Percentiles rank a stretch among this genome's conserved stretches.
These are phyloP conservation scores for Paramecium bursaria DNA, from an alignment of 73 alveolate genomes.

Conservation along the genomic window DNA sequence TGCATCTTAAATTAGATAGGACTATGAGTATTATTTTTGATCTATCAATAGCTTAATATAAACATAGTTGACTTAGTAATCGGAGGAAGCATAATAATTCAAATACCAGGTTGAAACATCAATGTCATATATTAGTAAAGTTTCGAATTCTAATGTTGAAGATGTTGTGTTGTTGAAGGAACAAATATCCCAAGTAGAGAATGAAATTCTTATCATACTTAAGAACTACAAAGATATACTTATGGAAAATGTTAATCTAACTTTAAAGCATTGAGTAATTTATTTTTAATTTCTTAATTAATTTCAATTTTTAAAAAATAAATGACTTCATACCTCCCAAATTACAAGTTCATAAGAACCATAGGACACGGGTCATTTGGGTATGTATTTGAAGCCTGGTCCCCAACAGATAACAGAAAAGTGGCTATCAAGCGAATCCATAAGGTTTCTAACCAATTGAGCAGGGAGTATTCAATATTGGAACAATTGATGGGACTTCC, in stretches of 20 bases:
- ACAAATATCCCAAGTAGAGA: too few species aligned
- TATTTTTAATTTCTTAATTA: too few species aligned
- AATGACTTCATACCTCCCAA: constrained; percentile 63
- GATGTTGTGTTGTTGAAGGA: too few species aligned
- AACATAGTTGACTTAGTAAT: too few species aligned
- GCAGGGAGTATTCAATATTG: constrained; percentile 90
- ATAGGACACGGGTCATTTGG: constrained; percentile 89
- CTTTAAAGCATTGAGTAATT: background rate
- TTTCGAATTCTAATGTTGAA: too few species aligned
- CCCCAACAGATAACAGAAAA: constrained; percentile 73
- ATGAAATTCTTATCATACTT: constrained; percentile 14
- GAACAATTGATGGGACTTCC: constrained; percentile 80
- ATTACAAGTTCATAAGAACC: constrained; percentile 72
- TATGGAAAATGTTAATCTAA: too few species aligned
- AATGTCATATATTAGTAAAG: too few species aligned
- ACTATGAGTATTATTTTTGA: too few species aligned
- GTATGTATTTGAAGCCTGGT: constrained; percentile 92
- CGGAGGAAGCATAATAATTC: too few species aligned
- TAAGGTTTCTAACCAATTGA: constrained; percentile 86
- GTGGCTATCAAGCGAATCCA: constrained; percentile 92
- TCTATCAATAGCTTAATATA: too few species aligned
- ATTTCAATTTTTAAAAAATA: background rate
- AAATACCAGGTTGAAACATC: too few species aligned
- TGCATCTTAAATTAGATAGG: too few species aligned
- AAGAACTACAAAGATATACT: constrained; percentile 40